Percentiles rank a stretch among this genome's conserved stretches.
phyloP scores from a whole-genome alignment of 345 rosid genomes.

The Balakata baccata region DNA sequence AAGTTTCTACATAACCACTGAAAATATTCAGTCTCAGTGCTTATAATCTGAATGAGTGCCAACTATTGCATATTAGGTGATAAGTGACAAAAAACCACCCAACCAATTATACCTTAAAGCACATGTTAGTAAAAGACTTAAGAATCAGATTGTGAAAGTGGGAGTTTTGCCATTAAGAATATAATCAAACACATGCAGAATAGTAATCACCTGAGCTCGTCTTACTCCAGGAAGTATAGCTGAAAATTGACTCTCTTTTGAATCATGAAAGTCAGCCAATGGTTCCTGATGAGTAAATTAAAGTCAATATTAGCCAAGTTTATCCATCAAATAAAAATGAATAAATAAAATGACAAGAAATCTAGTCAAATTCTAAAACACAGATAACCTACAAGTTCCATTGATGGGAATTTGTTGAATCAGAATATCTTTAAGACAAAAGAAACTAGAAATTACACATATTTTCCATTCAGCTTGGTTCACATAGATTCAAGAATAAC shows the following conservation, averaged over 20 bases:
- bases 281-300: constrained; percentile 45
- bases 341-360: not conserved
- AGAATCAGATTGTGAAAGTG: not conserved
- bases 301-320: not conserved
- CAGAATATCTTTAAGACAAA: not conserved
- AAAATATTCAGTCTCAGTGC: not conserved
- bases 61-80: not conserved
- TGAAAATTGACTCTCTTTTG: constrained; percentile 45
- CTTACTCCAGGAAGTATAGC: constrained; percentile 43
- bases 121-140: not conserved
- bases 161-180: not conserved
- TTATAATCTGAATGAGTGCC: not conserved
- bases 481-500: not conserved
- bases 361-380: not conserved
- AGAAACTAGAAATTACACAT: not conserved
- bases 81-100: not conserved
- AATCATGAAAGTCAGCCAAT: constrained; percentile 48
- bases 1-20: not conserved
- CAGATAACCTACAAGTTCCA: not conserved
- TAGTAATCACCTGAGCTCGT: constrained; percentile 49
- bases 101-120: not conserved
- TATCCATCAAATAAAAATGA: not conserved
- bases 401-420: not conserved
- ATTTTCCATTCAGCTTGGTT: not conserved
- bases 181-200: not conserved